Evolutionary conservation across 495 filamentous ascomycete genomes (phyloP).

Genomic region (Podospora comata): DNA sequence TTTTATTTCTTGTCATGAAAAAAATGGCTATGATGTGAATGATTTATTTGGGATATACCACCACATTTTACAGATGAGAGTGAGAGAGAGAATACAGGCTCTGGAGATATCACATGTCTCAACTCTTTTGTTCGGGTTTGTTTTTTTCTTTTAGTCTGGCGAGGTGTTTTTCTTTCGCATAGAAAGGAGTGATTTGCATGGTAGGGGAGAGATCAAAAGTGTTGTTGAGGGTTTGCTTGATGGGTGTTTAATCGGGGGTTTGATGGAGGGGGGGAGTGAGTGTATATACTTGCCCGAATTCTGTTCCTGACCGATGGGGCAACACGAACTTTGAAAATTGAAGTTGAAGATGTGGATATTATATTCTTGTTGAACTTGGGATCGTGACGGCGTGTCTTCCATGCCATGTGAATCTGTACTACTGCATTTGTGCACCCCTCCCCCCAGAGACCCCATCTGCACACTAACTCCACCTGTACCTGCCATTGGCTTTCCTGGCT

Average conservation of each 20-base stretch:
- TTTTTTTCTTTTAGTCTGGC: constrained; percentile 3
- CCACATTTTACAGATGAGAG: background rate
- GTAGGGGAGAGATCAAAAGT: background rate
- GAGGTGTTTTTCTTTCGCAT: constrained; percentile 7
- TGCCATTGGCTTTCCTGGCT: background rate
- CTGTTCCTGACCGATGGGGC: too few relatives aligned
- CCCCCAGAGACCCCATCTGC: background rate
- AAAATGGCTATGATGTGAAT: constrained; percentile 5
- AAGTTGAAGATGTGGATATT: too few relatives aligned
- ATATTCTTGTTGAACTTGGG: too few relatives aligned
- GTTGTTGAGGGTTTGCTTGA: background rate
- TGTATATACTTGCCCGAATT: too few relatives aligned
- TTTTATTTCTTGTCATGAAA: background rate
- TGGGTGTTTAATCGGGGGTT: too few relatives aligned
- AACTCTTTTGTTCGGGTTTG: background rate
- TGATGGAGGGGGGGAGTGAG: too few relatives aligned
- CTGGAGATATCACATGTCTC: background rate
- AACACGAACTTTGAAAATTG: too few relatives aligned
- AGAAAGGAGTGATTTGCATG: constrained; percentile 1
- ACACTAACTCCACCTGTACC: background rate
- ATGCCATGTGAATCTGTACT: background rate
- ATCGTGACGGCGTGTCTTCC: background rate
- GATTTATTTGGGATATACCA: background rate
- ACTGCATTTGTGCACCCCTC: background rate
- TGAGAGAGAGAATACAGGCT: background rate